These are phyloP conservation scores for Fusarium humuli DNA, from an alignment of 2,329 filamentous ascomycete species.

Conservation along the genomic window DNA sequence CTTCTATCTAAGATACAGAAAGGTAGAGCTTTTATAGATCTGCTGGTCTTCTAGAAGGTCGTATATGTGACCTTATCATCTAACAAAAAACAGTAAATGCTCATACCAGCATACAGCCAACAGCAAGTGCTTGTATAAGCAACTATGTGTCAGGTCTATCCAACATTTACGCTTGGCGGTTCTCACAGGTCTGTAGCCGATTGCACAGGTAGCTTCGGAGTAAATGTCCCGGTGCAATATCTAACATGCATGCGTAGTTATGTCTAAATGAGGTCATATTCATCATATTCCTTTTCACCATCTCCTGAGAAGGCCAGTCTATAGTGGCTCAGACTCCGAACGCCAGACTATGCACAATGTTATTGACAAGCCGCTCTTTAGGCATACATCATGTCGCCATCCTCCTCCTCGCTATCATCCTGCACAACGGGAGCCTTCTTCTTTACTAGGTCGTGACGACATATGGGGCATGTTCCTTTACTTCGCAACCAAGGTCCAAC, in stretches of 20 bases:
- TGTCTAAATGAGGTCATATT: not conserved
- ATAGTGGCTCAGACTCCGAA: conserved; percentile 45
- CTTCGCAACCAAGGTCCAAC: conserved; percentile 73
- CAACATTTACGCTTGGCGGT: not conserved
- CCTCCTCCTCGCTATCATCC: conserved; percentile 64
- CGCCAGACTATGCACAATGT: conserved; percentile 43
- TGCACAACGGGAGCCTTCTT: conserved; percentile 61
- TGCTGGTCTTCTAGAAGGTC: too few species aligned
- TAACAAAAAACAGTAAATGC: too few species aligned
- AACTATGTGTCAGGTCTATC: too few species aligned
- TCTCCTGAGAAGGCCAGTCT: conserved; percentile 20
- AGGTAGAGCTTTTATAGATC: too few species aligned
- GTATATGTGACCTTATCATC: too few species aligned
- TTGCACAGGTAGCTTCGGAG: not conserved
- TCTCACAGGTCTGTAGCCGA: not conserved
- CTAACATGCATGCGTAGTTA: not conserved
- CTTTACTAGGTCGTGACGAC: conserved; percentile 69
- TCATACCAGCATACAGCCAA: too few species aligned
- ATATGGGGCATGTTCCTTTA: conserved; percentile 74
- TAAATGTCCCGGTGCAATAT: not conserved
- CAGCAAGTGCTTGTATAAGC: too few species aligned
- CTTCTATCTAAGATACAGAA: too few species aligned
- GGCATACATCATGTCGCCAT: conserved; percentile 62
- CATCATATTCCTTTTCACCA: conserved; percentile 16
- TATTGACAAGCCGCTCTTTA: conserved; percentile 31